Evolutionary conservation across 495 filamentous ascomycete genomes (phyloP).

Genomic region (Achaetomiella virescens): DNA sequence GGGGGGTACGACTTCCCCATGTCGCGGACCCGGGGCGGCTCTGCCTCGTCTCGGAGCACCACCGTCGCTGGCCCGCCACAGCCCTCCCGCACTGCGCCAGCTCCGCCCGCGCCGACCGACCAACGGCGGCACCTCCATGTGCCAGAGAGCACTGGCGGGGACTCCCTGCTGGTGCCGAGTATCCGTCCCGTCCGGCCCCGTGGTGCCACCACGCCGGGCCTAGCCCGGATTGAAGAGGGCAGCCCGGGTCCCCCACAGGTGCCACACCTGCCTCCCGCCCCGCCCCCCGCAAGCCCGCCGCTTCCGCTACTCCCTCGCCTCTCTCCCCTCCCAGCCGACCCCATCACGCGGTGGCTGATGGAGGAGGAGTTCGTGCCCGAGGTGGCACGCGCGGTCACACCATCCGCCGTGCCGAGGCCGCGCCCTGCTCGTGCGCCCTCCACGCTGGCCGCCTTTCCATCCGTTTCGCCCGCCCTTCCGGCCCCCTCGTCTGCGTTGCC

Average conservation of each 20-base stretch:
- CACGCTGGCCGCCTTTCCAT: neutral
- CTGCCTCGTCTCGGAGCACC: neutral
- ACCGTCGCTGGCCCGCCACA: neutral
- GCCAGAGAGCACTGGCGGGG: neutral
- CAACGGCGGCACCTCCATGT: neutral
- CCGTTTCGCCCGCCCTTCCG: neutral
- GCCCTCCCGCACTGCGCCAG: neutral
- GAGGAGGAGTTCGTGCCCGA: neutral
- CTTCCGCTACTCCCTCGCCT: neutral
- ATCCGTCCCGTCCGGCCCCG: neutral
- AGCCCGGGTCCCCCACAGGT: neutral
- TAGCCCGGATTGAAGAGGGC: neutral
- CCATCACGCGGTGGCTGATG: neutral
- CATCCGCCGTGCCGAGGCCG: neutral
- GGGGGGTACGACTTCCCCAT: slow-evolving; percentile 8
- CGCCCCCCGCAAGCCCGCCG: too few relatives aligned
- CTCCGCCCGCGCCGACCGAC: neutral
- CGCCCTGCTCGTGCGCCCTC: neutral
- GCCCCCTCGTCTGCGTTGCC: neutral
- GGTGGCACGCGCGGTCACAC: neutral
- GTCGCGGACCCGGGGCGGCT: neutral
- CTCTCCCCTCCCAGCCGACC: neutral
- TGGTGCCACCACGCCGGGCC: neutral
- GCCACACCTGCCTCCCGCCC: neutral
- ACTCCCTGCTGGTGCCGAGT: neutral